Percentiles rank a stretch among this genome's conserved stretches.
phyloP scores from a whole-genome alignment of 2,329 filamentous ascomycete genomes.

The Cladosporium austrohemisphaericum region DNA sequence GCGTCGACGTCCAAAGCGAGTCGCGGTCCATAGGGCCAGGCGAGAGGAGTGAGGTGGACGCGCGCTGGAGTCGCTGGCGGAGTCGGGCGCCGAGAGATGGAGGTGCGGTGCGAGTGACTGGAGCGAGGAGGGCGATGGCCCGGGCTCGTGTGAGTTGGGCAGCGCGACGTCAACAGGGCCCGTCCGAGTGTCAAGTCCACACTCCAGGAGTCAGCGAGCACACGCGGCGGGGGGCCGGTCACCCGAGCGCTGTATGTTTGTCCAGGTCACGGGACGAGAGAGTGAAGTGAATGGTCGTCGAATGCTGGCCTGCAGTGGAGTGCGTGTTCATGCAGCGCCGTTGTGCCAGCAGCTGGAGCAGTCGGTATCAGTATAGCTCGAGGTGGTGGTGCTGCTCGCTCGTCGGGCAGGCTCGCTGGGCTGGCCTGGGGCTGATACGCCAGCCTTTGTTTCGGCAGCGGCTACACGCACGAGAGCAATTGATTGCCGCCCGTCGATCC shows the following conservation, averaged over 20 bases:
- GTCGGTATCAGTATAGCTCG: neutral
- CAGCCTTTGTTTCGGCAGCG: neutral
- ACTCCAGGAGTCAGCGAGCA: neutral
- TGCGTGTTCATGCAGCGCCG: neutral
- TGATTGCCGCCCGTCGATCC: neutral
- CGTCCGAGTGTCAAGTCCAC: neutral
- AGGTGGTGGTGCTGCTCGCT: neutral
- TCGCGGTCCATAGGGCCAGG: conserved; percentile 12
- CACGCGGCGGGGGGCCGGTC: neutral
- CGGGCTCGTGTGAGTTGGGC: conserved; percentile 1
- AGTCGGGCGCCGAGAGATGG: conserved; percentile 1
- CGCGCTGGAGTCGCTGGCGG: conserved; percentile 8
- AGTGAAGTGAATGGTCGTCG: neutral
- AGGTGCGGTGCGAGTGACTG: neutral
- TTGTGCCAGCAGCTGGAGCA: too few species aligned
- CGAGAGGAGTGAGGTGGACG: neutral
- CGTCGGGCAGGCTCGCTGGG: neutral
- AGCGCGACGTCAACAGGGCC: neutral
- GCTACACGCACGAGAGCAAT: neutral
- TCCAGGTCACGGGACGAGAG: too few species aligned
- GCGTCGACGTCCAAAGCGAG: conserved; percentile 9
- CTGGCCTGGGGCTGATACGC: neutral
- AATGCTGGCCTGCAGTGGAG: neutral
- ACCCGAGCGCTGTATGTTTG: neutral
- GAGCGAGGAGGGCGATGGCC: neutral